A percentile compares a stretch with the other conserved stretches of the same genome.
phyloP scores from a whole-genome alignment of 495 filamentous ascomycete genomes.

The Zalerion maritima region DNA sequence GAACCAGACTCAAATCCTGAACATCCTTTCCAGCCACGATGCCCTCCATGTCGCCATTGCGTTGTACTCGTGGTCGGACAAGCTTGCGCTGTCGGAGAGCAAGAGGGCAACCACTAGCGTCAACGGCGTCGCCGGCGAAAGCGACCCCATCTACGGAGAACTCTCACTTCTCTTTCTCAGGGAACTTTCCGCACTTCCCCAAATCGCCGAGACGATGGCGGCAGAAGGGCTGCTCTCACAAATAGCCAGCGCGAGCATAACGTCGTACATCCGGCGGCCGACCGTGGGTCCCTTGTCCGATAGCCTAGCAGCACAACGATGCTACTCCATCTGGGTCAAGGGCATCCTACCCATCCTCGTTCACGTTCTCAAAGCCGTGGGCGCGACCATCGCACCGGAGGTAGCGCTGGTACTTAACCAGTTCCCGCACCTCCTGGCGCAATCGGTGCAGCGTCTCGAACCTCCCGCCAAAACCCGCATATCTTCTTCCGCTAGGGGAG shows the following conservation, averaged over 20 bases:
- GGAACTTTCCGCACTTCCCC: constrained; percentile 67
- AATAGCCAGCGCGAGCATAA: constrained; percentile 61
- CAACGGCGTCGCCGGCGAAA: constrained; percentile 45
- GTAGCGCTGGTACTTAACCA: constrained; percentile 74
- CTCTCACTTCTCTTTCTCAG: constrained; percentile 75
- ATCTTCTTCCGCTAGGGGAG: constrained; percentile 16
- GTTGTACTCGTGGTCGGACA: constrained; percentile 89
- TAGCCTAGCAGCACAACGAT: constrained; percentile 36
- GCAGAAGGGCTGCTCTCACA: constrained; percentile 67
- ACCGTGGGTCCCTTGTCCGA: constrained; percentile 55
- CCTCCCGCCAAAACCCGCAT: constrained; percentile 32
- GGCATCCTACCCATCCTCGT: constrained; percentile 81
- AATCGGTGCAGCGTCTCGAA: constrained; percentile 47
- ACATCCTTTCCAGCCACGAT: constrained; percentile 48
- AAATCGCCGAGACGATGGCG: constrained; percentile 77
- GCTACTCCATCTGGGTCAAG: constrained; percentile 76
- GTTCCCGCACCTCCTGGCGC: constrained; percentile 56
- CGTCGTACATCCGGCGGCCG: constrained; percentile 49
- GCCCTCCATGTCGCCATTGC: constrained; percentile 68
- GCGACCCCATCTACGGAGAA: constrained; percentile 91
- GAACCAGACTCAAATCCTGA: constrained; percentile 48
- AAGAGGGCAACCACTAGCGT: no score
- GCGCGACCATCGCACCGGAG: constrained; percentile 63
- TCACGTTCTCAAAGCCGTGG: constrained; percentile 73
- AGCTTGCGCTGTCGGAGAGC: constrained; percentile 42